Evolutionary conservation across 2,329 filamentous ascomycete genomes (phyloP).

Genomic region (Sclerotiophoma versabilis): DNA sequence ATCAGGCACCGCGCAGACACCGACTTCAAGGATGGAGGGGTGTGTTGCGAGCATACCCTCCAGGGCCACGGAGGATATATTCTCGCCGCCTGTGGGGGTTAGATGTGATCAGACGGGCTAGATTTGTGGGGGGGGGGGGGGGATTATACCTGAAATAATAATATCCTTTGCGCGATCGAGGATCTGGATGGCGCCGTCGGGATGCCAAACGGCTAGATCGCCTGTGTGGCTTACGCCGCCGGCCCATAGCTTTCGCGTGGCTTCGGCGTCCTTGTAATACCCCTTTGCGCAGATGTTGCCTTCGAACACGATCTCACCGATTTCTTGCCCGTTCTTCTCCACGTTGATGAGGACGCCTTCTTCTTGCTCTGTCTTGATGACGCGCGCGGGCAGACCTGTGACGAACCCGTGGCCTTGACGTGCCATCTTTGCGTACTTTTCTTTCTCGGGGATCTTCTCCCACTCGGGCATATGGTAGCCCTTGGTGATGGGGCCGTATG

Average conservation of each 20-base stretch:
- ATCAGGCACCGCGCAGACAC: constrained; percentile 86
- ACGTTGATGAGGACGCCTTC: constrained; percentile 73
- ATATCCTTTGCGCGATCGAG: constrained; percentile 96
- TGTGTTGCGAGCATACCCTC: constrained; percentile 90
- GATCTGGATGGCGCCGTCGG: constrained; percentile 90
- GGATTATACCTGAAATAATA: constrained; percentile 80
- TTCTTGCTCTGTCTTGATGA: constrained; percentile 80
- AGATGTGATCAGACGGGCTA: neutral
- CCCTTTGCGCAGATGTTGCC: constrained; percentile 93
- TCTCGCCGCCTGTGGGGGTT: constrained; percentile 76
- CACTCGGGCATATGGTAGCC: constrained; percentile 87
- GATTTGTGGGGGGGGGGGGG: neutral
- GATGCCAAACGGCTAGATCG: constrained; percentile 91
- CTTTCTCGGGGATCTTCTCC: constrained; percentile 74
- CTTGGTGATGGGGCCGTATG: constrained; percentile 94
- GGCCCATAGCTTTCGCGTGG: constrained; percentile 84
- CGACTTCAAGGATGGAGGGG: constrained; percentile 87
- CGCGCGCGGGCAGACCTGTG: constrained; percentile 78
- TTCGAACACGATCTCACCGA: constrained; percentile 83
- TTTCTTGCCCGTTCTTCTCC: constrained; percentile 72
- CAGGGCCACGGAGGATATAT: constrained; percentile 92
- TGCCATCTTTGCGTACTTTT: constrained; percentile 90
- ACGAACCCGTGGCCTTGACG: constrained; percentile 92
- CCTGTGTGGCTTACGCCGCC: constrained; percentile 89
- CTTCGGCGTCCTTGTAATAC: constrained; percentile 89